Base-by-base conservation (phyloP, 192 early-diverging fungal genomes). In the Coemansia sp. region DNA sequence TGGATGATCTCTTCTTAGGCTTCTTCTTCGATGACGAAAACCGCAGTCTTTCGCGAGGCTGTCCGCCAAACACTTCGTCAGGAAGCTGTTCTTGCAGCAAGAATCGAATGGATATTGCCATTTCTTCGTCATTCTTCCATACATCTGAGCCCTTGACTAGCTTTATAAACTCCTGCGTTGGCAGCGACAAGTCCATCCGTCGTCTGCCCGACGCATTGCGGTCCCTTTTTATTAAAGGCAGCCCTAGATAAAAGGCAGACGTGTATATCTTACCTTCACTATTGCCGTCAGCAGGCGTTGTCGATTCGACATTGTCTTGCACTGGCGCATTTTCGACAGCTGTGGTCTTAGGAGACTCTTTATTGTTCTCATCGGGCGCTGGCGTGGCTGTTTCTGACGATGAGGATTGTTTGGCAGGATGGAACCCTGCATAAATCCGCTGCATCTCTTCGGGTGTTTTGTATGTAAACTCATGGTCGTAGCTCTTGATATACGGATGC, bases 401-500 rank as follows among this genome's bases (percentile, higher is more conserved):
- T 3, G 54, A 6, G n/a, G 33, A 31, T 43, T 56, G 38, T 5
- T 36, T n/a, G 23, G 28, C 35, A 10, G 56, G 56, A 38, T 39
- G 45, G 19, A 57, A 49, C 26, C 92, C 96, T 40, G 87, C 82
- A 6, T 84, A 82, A 13, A 85, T 81, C 47, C 84, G 80, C 42
- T 81, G 61, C 14, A 67, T 73, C 65, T 96, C 93, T 45, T 84
- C 72, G 6, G 87, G 85, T 39, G 81, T 80, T 21, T 55, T 63
- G 72, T 86, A 90, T 31, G 71, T 48, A 50, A 83, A 80, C 11
- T 82, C 68, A 49, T 86, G 88, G 40, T 92, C 87, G 51, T 87
- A 88, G 44, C 88, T 84, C 53, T 96, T 94, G 50, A 93, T 90
- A 67, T 86, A 96, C 36, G 96, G 96, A 57, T 94, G 92, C 1